These are phyloP conservation scores for Fusarium sp. DNA, from an alignment of 2,329 filamentous ascomycete species.

Conservation along the genomic window DNA sequence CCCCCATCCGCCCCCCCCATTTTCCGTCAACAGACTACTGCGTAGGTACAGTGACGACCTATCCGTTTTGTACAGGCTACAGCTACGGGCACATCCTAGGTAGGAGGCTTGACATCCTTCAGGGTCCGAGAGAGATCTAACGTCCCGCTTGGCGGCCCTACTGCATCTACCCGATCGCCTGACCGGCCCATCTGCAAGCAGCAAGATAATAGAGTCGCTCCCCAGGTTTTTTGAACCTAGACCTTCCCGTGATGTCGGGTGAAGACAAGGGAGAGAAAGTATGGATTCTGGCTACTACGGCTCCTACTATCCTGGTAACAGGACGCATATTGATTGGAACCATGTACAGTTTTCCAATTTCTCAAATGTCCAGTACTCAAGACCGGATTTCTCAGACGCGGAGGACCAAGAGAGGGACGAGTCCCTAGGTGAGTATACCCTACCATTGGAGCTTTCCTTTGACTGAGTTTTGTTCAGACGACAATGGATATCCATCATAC, in stretches of 20 bases:
- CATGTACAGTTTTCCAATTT: conserved; percentile 56
- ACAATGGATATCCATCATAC: conserved; percentile 18
- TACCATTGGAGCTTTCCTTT: background rate
- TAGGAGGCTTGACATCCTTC: conserved; percentile 34
- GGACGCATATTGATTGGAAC: conserved; percentile 52
- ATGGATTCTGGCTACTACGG: conserved; percentile 52
- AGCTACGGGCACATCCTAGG: conserved; percentile 28
- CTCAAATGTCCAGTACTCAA: conserved; percentile 55
- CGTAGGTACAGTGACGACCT: conserved; percentile 5
- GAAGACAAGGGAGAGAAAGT: conserved; percentile 50
- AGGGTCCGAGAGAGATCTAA: conserved; percentile 37
- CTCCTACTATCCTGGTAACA: conserved; percentile 52
- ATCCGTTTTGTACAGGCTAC: conserved; percentile 21
- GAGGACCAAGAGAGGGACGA: conserved; percentile 43
- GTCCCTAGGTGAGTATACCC: conserved; percentile 29
- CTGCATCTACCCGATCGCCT: conserved; percentile 49
- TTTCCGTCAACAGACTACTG: conserved; percentile 14
- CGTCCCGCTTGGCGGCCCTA: conserved; percentile 40
- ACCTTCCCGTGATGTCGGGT: conserved; percentile 41
- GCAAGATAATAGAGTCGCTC: conserved; percentile 47
- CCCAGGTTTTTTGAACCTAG: conserved; percentile 41
- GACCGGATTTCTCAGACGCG: conserved; percentile 53
- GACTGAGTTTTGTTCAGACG: conserved; percentile 14
- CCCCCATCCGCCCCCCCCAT: conserved; percentile 28
- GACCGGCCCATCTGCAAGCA: conserved; percentile 48